Evolutionary conservation across 163 green algal genomes (phyloP).

Genomic region (Chlamydomonas reinhardtii): DNA sequence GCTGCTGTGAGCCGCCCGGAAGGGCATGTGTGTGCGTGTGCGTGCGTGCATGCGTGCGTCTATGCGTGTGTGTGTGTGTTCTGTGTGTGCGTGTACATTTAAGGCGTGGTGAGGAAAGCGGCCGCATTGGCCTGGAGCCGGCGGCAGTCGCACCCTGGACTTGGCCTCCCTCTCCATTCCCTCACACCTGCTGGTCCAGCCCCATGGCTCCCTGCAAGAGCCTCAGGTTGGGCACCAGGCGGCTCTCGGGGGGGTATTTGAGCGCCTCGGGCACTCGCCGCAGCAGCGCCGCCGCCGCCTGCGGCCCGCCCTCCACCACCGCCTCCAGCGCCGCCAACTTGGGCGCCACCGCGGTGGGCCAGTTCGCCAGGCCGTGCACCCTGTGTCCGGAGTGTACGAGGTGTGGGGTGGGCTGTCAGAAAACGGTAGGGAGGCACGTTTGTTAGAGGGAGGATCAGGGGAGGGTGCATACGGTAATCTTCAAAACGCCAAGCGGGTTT

Average conservation of each 20-base stretch:
- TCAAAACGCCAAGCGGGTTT: too few relatives aligned
- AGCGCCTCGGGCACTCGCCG: conserved; percentile 15
- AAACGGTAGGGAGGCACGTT: too few relatives aligned
- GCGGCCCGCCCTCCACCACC: background rate
- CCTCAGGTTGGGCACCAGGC: conserved; percentile 34
- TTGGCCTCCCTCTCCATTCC: background rate
- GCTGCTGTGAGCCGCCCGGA: too few relatives aligned
- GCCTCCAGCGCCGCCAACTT: conserved; percentile 23
- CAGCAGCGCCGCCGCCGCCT: conserved; percentile 16
- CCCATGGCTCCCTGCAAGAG: conserved; percentile 7
- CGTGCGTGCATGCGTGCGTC: too few relatives aligned
- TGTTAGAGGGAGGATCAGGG: too few relatives aligned
- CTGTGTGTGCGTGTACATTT: too few relatives aligned
- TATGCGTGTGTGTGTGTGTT: too few relatives aligned
- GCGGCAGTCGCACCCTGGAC: too few relatives aligned
- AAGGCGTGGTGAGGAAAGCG: too few relatives aligned
- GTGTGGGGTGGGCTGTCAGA: background rate
- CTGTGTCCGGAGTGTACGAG: background rate
- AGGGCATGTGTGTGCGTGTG: too few relatives aligned
- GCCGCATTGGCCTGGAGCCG: too few relatives aligned
- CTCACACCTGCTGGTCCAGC: conserved; percentile 23
- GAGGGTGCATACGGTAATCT: too few relatives aligned
- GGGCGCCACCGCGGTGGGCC: conserved; percentile 30
- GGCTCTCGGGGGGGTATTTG: conserved; percentile 23
- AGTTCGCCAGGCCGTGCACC: conserved; percentile 26